These are phyloP conservation scores for Artomyces pyxidatus DNA, from an alignment of 768 basidiomycete genomes.

Conservation along the genomic window DNA sequence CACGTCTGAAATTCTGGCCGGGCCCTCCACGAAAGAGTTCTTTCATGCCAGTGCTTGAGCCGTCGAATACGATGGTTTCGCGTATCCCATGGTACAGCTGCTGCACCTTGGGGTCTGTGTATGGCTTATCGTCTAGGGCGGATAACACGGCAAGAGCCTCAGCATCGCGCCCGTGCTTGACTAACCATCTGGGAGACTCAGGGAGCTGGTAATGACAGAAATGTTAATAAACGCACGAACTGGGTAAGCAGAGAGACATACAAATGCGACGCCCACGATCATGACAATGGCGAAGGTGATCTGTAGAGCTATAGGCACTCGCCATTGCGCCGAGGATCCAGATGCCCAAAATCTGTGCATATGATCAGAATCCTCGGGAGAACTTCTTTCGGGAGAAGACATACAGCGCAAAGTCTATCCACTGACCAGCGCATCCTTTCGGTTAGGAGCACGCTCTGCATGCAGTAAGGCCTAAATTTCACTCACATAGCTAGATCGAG, in stretches of 20 bases:
- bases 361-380: neutral
- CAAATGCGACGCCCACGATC: constrained; percentile 40
- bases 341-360: constrained; percentile 39
- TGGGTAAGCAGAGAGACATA: constrained; percentile 22
- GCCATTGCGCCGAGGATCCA: constrained; percentile 49
- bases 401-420: constrained; percentile 46
- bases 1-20: constrained; percentile 53
- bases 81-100: constrained; percentile 46
- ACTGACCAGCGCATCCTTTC: neutral
- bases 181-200: constrained; percentile 54
- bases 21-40: constrained; percentile 50
- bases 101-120: constrained; percentile 37
- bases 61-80: constrained; percentile 43
- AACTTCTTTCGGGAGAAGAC: constrained; percentile 11
- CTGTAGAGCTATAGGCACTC: constrained; percentile 55
- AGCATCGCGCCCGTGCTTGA: constrained; percentile 43
- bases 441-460: neutral
- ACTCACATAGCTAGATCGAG: neutral
- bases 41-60: constrained; percentile 28
- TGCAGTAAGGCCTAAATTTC: neutral
- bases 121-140: constrained; percentile 47
- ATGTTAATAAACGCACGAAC: neutral
- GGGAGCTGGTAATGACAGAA: constrained; percentile 32
- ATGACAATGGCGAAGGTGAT: constrained; percentile 48
- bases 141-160: constrained; percentile 55